phyloP scores from a whole-genome alignment of 2,329 filamentous ascomycete genomes.

The Alternaria brassicicola region DNA sequence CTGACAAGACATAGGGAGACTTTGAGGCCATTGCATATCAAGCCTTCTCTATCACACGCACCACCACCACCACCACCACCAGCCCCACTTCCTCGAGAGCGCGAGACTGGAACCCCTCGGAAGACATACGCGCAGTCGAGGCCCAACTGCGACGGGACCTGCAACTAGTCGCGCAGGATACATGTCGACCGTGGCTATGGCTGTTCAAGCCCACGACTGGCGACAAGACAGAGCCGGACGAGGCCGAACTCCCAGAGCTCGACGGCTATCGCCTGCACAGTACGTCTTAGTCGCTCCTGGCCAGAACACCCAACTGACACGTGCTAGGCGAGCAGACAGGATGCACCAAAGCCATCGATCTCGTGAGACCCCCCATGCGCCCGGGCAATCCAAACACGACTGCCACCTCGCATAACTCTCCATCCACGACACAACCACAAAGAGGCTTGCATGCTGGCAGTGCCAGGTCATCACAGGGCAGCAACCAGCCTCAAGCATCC shows the following conservation, averaged over 20 bases:
- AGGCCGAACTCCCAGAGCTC: conserved; percentile 32
- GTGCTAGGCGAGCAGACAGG: conserved; percentile 41
- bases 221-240: conserved; percentile 31
- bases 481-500: conserved; percentile 16
- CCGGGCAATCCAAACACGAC: conserved; percentile 28
- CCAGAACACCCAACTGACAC: conserved; percentile 26
- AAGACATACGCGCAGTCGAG: conserved; percentile 41
- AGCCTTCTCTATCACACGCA: conserved; percentile 41
- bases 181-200: conserved; percentile 43
- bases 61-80: conserved; percentile 29
- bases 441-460: conserved; percentile 29
- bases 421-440: conserved; percentile 24
- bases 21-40: conserved; percentile 47
- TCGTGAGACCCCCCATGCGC: conserved; percentile 40
- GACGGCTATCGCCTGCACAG: conserved; percentile 41
- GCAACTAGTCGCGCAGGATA: conserved; percentile 42
- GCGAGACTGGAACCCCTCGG: conserved; percentile 26
- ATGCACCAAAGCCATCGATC: conserved; percentile 42
- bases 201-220: conserved; percentile 37
- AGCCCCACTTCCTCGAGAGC: conserved; percentile 15
- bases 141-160: conserved; percentile 35
- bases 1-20: conserved; percentile 41
- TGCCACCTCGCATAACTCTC: conserved; percentile 23
- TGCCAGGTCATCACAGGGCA: conserved; percentile 25
- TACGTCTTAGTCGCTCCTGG: conserved; percentile 16